These are phyloP conservation scores for Wickerhamiella bombiphila DNA, from an alignment of 805 yeast species.

Conservation along the genomic window DNA sequence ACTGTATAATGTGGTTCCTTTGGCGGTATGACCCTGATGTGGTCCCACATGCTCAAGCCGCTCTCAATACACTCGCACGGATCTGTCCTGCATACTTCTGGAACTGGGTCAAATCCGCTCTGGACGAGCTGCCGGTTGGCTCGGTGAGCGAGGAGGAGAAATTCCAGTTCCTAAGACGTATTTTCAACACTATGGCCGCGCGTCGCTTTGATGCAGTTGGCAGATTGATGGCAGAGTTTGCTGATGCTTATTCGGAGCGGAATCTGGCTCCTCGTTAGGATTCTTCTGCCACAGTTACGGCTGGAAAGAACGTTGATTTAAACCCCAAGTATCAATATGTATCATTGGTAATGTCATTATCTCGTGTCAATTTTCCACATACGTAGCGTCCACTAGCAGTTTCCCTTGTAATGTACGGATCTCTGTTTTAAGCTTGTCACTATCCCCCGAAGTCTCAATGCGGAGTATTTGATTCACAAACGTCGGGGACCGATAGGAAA, in stretches of 20 bases:
- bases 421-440: conserved; percentile 18
- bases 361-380: conserved; percentile 23
- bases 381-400: conserved; percentile 30
- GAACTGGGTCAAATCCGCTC: conserved; percentile 48
- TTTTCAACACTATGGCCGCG: conserved; percentile 26
- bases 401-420: conserved; percentile 23
- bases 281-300: conserved; percentile 1
- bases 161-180: conserved; percentile 35
- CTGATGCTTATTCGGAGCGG: conserved; percentile 23
- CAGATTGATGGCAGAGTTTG: conserved; percentile 57
- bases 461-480: conserved; percentile 64
- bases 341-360: not conserved
- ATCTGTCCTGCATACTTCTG: conserved; percentile 28
- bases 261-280: conserved; percentile 12
- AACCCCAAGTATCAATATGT: not conserved
- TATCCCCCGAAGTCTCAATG: conserved; percentile 31
- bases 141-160: conserved; percentile 55
- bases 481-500: conserved; percentile 54
- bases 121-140: conserved; percentile 44
- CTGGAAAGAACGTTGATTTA: not conserved
- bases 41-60: conserved; percentile 10
- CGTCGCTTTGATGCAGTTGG: conserved; percentile 65
- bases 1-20: conserved; percentile 55
- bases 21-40: conserved; percentile 39
- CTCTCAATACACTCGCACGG: conserved; percentile 20